phyloP scores from a whole-genome alignment of 441 rosid genomes.

The Aleurites moluccanus region DNA sequence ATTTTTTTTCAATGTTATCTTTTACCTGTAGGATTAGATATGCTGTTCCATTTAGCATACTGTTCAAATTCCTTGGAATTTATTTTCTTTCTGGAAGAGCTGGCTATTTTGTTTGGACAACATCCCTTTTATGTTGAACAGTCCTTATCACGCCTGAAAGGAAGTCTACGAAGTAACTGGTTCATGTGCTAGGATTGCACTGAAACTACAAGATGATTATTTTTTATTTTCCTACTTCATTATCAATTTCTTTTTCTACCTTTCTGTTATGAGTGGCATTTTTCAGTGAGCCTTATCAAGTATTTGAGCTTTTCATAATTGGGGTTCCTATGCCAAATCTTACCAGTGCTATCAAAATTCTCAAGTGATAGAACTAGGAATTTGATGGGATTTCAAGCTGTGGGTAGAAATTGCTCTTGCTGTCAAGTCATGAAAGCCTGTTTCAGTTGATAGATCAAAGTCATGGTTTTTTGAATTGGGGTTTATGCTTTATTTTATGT shows the following conservation, averaged over 20 bases:
- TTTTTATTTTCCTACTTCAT: not conserved
- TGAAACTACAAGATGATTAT: not conserved
- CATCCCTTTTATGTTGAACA: not conserved
- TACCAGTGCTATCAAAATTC: not conserved
- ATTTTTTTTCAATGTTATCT: not conserved
- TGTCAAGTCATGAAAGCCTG: not conserved
- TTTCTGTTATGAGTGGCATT: not conserved
- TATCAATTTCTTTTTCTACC: not conserved
- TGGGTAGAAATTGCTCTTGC: not conserved
- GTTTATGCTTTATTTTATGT: not conserved
- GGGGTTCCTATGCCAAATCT: not conserved
- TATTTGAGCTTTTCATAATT: not conserved
- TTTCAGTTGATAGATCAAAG: not conserved
- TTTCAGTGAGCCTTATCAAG: not conserved
- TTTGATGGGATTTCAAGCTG: not conserved
- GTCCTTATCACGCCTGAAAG: not conserved
- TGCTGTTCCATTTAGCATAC: not conserved
- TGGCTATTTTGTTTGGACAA: not conserved
- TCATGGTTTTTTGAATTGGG: not conserved
- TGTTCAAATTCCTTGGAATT: not conserved
- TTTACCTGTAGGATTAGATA: not conserved
- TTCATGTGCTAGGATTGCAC: not conserved
- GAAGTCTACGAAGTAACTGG: not conserved
- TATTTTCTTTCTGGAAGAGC: not conserved
- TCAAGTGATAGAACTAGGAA: not conserved